These are phyloP conservation scores for Penicillium lividum DNA, from an alignment of 495 filamentous ascomycete species.

Conservation along the genomic window DNA sequence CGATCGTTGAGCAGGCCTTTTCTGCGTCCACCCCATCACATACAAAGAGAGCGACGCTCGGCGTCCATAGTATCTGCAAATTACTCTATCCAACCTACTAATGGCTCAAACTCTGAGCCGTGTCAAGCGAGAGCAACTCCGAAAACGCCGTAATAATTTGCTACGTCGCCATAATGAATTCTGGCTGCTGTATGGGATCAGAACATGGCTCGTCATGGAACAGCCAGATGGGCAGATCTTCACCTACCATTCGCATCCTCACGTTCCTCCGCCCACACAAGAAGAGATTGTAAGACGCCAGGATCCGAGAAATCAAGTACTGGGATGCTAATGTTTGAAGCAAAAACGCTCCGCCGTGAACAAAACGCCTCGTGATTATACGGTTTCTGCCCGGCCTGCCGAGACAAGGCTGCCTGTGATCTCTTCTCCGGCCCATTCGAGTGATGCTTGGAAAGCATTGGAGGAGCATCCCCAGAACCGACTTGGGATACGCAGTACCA, in stretches of 20 bases:
- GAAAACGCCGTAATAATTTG: slow-evolving; percentile 23
- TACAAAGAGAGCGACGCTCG: neutral
- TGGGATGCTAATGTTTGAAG: neutral
- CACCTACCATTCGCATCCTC: slow-evolving; percentile 12
- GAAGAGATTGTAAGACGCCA: slow-evolving; percentile 6
- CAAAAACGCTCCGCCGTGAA: neutral
- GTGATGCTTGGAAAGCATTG: neutral
- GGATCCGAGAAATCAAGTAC: neutral
- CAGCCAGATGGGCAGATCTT: slow-evolving; percentile 4
- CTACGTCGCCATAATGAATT: slow-evolving; percentile 21
- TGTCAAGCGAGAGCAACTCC: slow-evolving; percentile 22
- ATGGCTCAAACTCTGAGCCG: slow-evolving; percentile 1
- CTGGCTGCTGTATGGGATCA: slow-evolving; percentile 20
- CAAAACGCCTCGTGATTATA: neutral
- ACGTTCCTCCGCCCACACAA: neutral
- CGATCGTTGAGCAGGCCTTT: neutral
- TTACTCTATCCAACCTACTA: neutral
- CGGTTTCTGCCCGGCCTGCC: neutral
- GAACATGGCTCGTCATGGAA: slow-evolving; percentile 13
- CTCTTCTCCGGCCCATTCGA: neutral
- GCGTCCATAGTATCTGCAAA: neutral
- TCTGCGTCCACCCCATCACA: neutral
- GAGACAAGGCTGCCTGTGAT: neutral
- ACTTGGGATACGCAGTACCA: neutral
- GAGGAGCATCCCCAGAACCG: neutral